Base-by-base conservation (phyloP, 768 basidiomycete species). In the Rhodotorula paludigena region DNA sequence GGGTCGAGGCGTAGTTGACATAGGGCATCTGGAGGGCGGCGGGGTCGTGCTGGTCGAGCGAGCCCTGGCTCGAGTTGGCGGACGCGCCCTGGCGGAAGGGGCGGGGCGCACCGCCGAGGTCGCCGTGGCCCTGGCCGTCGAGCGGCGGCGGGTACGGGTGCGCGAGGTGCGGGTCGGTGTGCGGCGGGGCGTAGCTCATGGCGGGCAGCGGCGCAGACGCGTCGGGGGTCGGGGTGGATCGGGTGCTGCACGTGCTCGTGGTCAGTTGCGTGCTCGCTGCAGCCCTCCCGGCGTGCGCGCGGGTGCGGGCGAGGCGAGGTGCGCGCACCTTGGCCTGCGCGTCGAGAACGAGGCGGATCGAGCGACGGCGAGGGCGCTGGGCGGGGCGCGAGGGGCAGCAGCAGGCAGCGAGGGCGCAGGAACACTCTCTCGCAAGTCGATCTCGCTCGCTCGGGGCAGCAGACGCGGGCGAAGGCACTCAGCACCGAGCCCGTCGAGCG, bases 21-120 rank as follows among this genome's bases (percentile, higher is more conserved):
- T 72, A 72, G 9, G 71, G 64, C 57, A 62, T 54, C 44, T 47
- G 33, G 21, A 21, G 21, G 58, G 58, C 38, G 35, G 35, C 54
- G 36, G 32, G 21, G 7, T 9, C 25, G 52, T 23, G 18, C 57
- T n/a, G n/a, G 57, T 62, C 63, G 63, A 61, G 41, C 25, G 61
- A 60, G 38, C 57, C 57, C 47, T 36, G 35, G 52, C 52, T 53
- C 52, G 52, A 53, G 52, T 53, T 53, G 20, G 52, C 63, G 62
- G 49, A 45, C 25, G 61, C 56, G 30, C 57, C 57, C 53, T 68
- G 67, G n/a, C 62, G 32, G 65, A 71, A 56, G 20, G 69, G 52
- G 6, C 62, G 35, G 5, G 61, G 61, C 0, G 61, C 51, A 10
- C 23, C 33, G 30, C 41, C 20, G 20, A 21, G 49, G 58, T 68